Conservation (phyloP, 2,329 filamentous ascomycete genomes). For the Zymoseptoria passerinii region DNA sequence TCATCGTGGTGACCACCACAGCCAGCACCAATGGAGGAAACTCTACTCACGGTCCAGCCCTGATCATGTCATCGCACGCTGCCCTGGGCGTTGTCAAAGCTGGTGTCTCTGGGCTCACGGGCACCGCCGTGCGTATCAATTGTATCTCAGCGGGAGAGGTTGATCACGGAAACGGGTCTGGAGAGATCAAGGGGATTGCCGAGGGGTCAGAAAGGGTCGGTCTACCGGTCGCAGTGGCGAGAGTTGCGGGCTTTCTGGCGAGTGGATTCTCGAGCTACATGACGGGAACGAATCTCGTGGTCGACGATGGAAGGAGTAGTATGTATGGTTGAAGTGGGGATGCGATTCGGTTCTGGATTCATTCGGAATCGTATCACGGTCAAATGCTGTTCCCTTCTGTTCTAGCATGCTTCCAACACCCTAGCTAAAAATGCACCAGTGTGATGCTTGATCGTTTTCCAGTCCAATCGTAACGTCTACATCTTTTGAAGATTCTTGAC, state of each 20-base stretch:
- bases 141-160: constrained; percentile 43
- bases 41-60: constrained; percentile 47
- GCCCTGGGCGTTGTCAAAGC: constrained; percentile 53
- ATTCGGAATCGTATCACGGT: too few species aligned
- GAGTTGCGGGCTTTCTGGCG: constrained; percentile 54
- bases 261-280: constrained; percentile 56
- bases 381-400: too few species aligned
- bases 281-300: constrained; percentile 53
- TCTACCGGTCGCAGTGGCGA: constrained; percentile 49
- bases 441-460: neutral
- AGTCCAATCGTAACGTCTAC: neutral
- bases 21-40: constrained; percentile 49
- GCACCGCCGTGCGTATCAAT: constrained; percentile 52
- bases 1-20: constrained; percentile 53
- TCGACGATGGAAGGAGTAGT: constrained; percentile 50
- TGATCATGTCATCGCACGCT: constrained; percentile 53
- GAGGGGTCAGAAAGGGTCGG: constrained; percentile 54
- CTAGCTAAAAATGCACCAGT: neutral
- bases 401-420: neutral
- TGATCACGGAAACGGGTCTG: constrained; percentile 40
- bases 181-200: constrained; percentile 45
- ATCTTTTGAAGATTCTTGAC: neutral
- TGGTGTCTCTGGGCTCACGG: constrained; percentile 51
- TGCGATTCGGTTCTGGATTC: too few species aligned
- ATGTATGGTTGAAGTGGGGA: neutral